Evolutionary conservation across 495 filamentous ascomycete species (phyloP).

Genomic region (Hypoxylon rickii): DNA sequence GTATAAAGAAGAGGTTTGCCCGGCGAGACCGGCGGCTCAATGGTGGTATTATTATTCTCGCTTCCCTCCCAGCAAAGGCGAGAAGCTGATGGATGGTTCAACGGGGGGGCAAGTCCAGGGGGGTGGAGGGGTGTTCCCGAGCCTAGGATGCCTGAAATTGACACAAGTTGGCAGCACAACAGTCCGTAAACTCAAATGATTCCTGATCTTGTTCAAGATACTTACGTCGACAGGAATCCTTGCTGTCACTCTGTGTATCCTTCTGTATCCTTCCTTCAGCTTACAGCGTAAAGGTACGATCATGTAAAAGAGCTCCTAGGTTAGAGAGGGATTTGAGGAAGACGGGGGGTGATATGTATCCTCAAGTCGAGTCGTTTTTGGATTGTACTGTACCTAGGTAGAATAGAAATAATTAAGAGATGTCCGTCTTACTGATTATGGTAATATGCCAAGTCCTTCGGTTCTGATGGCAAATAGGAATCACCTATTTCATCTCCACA

Average conservation of each 20-base stretch:
- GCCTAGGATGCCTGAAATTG: conserved; percentile 22
- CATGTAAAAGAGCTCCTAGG: too few relatives aligned
- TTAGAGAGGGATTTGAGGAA: conserved; percentile 22
- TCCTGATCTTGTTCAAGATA: conserved; percentile 19
- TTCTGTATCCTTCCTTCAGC: conserved; percentile 25
- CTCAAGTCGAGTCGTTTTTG: conserved; percentile 12
- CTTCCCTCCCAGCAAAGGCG: conserved; percentile 14
- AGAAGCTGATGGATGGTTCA: conserved; percentile 35
- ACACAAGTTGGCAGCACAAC: conserved; percentile 28
- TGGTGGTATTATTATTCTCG: conserved; percentile 28
- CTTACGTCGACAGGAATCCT: conserved; percentile 12
- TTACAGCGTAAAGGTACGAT: conserved; percentile 8
- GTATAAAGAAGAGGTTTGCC: conserved; percentile 19
- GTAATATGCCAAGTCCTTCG: conserved; percentile 32
- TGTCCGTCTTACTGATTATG: conserved; percentile 34
- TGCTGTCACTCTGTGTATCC: conserved; percentile 23
- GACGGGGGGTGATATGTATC: conserved; percentile 28
- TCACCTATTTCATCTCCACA: conserved; percentile 27
- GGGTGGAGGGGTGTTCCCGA: conserved; percentile 23
- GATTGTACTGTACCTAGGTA: background rate
- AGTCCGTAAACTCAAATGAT: conserved; percentile 11
- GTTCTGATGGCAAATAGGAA: conserved; percentile 27
- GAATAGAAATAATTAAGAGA: conserved; percentile 21
- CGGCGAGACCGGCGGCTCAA: conserved; percentile 34
- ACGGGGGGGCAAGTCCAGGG: conserved; percentile 18